Evolutionary conservation across 495 filamentous ascomycete genomes (phyloP).

Genomic region (Xeromyces bisporus): DNA sequence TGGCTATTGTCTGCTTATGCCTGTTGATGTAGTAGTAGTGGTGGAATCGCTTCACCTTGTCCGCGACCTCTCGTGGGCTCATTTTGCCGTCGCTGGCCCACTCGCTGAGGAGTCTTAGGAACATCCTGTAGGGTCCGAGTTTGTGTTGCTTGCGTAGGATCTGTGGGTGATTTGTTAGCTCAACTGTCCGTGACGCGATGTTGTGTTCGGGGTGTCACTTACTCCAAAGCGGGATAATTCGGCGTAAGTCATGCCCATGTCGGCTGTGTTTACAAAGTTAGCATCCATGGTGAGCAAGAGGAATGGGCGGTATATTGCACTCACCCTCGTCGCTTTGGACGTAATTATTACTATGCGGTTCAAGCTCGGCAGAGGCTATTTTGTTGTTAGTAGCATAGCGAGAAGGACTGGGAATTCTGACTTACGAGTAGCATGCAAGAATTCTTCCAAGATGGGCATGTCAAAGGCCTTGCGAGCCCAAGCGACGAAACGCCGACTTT

Average conservation of each 20-base stretch:
- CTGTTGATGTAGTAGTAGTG: slow-evolving; percentile 34
- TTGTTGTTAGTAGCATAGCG: no score
- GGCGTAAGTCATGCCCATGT: slow-evolving; percentile 49
- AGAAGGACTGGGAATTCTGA: no score
- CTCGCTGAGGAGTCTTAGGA: slow-evolving; percentile 46
- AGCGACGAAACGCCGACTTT: slow-evolving; percentile 53
- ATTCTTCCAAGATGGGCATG: slow-evolving; percentile 55
- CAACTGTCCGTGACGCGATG: no score
- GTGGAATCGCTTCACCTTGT: slow-evolving; percentile 35
- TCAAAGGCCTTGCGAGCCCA: slow-evolving; percentile 46
- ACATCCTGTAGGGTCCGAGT: slow-evolving; percentile 58
- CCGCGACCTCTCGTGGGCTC: slow-evolving; percentile 26
- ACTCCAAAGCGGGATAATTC: slow-evolving; percentile 42
- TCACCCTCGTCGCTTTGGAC: slow-evolving; percentile 46
- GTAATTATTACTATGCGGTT: slow-evolving; percentile 49
- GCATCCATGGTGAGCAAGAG: no score
- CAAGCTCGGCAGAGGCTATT: slow-evolving; percentile 74
- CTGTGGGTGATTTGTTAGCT: no score
- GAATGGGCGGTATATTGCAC: no score
- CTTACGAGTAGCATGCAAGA: slow-evolving; percentile 61
- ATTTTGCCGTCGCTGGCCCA: slow-evolving; percentile 48
- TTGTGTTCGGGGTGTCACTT: no score
- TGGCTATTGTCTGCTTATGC: slow-evolving; percentile 52
- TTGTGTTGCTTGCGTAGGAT: slow-evolving; percentile 54
- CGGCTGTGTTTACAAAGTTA: no score